phyloP scores from a whole-genome alignment of 2,329 filamentous ascomycete genomes.

The Dothiorella sarmentorum region DNA sequence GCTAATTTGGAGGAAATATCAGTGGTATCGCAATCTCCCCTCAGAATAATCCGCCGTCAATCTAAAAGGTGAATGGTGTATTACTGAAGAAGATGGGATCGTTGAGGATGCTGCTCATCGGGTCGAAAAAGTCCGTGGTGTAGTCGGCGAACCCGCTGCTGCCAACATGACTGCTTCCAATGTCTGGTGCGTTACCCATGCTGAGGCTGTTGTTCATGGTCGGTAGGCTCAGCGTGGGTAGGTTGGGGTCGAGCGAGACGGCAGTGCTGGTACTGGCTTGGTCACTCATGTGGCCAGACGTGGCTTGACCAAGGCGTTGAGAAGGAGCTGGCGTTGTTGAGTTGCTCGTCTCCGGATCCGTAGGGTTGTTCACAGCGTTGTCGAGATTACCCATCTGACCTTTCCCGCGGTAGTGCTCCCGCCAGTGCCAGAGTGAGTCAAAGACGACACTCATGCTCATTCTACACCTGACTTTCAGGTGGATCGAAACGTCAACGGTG shows the following conservation, averaged over 20 bases:
- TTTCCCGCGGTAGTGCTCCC: constrained; percentile 52
- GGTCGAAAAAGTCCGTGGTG: constrained; percentile 19
- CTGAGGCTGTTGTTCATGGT: constrained; percentile 16
- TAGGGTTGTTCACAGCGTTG: constrained; percentile 76
- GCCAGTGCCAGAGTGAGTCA: constrained; percentile 82
- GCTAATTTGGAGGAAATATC: not conserved
- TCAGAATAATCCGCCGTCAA: not conserved
- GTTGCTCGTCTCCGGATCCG: constrained; percentile 71
- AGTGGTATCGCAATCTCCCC: constrained; percentile 7
- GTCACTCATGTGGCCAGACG: not conserved
- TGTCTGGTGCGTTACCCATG: constrained; percentile 8
- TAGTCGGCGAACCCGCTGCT: constrained; percentile 12
- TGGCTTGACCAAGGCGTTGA: not conserved
- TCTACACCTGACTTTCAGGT: constrained; percentile 76
- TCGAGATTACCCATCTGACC: constrained; percentile 47
- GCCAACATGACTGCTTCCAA: not conserved
- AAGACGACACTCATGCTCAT: constrained; percentile 85
- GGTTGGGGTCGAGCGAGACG: constrained; percentile 16
- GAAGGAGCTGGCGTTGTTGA: constrained; percentile 57
- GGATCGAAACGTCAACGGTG: constrained; percentile 64
- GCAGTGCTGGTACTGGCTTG: not conserved
- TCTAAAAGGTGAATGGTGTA: constrained; percentile 6
- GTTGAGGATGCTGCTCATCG: constrained; percentile 19
- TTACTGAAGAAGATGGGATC: constrained; percentile 18
- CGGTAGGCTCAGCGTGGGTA: constrained; percentile 14